phyloP scores from a whole-genome alignment of 2,329 filamentous ascomycete genomes.

The Xenoacremonium recifei region DNA sequence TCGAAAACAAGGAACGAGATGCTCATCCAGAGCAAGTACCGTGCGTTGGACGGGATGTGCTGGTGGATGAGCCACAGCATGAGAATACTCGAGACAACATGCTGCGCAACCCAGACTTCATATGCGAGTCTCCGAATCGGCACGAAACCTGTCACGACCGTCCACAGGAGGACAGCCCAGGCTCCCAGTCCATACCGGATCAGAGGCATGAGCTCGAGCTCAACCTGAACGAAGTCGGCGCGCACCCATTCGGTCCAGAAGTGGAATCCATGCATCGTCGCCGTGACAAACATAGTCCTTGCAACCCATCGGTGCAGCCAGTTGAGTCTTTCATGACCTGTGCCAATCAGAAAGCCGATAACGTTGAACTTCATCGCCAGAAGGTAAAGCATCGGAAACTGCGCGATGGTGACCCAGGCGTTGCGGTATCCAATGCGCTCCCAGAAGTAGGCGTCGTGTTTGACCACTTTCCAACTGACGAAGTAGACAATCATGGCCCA shows the following conservation, averaged over 20 bases:
- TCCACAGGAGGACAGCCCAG: slow-evolving; percentile 66
- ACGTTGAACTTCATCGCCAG: slow-evolving; percentile 59
- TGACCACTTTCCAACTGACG: slow-evolving; percentile 49
- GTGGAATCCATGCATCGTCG: slow-evolving; percentile 67
- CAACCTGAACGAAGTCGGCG: slow-evolving; percentile 56
- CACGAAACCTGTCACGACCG: slow-evolving; percentile 59
- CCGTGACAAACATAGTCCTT: slow-evolving; percentile 66
- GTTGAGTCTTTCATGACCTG: slow-evolving; percentile 67
- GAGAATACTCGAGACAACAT: slow-evolving; percentile 59
- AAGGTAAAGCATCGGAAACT: slow-evolving; percentile 63
- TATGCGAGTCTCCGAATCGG: slow-evolving; percentile 66
- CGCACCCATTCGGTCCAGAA: slow-evolving; percentile 65
- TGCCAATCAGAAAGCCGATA: slow-evolving; percentile 60
- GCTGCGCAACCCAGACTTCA: slow-evolving; percentile 69
- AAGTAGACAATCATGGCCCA: slow-evolving; percentile 60
- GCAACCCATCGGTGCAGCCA: slow-evolving; percentile 74
- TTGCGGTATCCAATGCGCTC: slow-evolving; percentile 67
- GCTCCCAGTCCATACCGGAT: slow-evolving; percentile 66
- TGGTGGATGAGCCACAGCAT: slow-evolving; percentile 63
- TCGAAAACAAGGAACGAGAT: slow-evolving; percentile 63
- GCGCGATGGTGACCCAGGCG: slow-evolving; percentile 64
- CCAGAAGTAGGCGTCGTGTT: slow-evolving; percentile 54
- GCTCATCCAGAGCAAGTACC: slow-evolving; percentile 65
- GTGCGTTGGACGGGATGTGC: slow-evolving; percentile 60
- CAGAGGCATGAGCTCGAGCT: slow-evolving; percentile 61